Base-by-base conservation (phyloP, 768 basidiomycete species). In the Suillus tomentosus region DNA sequence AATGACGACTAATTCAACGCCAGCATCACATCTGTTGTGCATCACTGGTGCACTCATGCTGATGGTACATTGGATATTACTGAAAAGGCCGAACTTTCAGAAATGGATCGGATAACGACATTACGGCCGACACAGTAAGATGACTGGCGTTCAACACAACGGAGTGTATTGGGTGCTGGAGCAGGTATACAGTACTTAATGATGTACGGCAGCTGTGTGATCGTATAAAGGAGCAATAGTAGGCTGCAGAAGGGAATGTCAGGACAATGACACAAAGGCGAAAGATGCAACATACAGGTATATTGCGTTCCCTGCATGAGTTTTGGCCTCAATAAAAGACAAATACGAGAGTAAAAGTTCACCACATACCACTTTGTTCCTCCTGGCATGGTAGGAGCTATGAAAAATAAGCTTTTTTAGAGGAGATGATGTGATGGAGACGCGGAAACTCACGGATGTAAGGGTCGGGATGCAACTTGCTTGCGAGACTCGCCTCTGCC, bases 361-460 rank as follows among this genome's bases (percentile, higher is more conserved):
- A 14, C 15, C 17, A 85, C 89, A 70, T 71, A 96, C 95, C 95
- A 98, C 79, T 96, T 97, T n/a, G 94, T 95, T 64, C 96, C 96
- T 64, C 91, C 94, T 55, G 94, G 94, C 75, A 88, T 91, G 47
- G 84, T 72, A 55, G 95, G 84, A 64, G 90, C 96, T 98, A 66
- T 47, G 67, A 22, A 15, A 24, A 1, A 56, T 22, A 10, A 53
- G 36, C 51, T 43, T 65, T 45, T 62, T 60, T 48, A 56, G 27
- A 47, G 39, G 39, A 60, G 59, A 55, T 34, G 60, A 47, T 27
- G 15, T 45, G 24, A 34, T 13, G 40, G 24, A n/a, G 10, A 36
- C 15, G 2, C 7, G 19, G n/a, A 47, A 24, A 88, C 95, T 79
- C 77, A 98, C 96, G 78, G 74, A 92, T 90, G 77, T 95, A 95